phyloP scores from a whole-genome alignment of 768 basidiomycete genomes.

The Coprinopsis cinerea region DNA sequence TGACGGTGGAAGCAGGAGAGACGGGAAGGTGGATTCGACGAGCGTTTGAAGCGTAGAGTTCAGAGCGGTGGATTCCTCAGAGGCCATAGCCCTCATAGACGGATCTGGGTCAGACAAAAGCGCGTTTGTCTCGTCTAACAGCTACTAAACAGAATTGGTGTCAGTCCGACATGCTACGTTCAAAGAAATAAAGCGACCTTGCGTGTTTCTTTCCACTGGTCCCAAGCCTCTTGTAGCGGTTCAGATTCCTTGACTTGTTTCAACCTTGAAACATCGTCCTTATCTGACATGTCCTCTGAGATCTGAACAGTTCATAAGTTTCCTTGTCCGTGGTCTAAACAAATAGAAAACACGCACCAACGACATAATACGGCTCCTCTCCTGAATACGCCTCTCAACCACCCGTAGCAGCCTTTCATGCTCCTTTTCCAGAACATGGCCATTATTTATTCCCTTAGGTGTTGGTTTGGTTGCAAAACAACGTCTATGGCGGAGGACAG shows the following conservation, averaged over 20 bases:
- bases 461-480: neutral
- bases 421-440: constrained; percentile 25
- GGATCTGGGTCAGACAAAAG: constrained; percentile 73
- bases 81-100: constrained; percentile 67
- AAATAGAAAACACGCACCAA: too few relatives aligned
- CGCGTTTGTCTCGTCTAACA: constrained; percentile 52
- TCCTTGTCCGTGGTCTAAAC: constrained; percentile 2
- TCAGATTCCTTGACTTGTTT: constrained; percentile 67
- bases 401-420: constrained; percentile 49
- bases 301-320: constrained; percentile 30
- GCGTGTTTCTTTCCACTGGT: constrained; percentile 48
- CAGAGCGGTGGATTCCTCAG: constrained; percentile 55
- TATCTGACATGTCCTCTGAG: constrained; percentile 45
- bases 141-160: constrained; percentile 38
- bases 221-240: constrained; percentile 63
- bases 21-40: constrained; percentile 49
- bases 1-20: constrained; percentile 69
- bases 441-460: neutral
- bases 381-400: constrained; percentile 48
- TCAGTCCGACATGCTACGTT: neutral
- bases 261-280: constrained; percentile 51
- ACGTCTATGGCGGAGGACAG: neutral
- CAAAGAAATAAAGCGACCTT: constrained; percentile 40
- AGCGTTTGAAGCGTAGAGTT: constrained; percentile 27
- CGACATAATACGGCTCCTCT: constrained; percentile 37